A percentile compares a stretch with the other conserved stretches of the same genome.
These are phyloP conservation scores for Clarireedia hainanense DNA, from an alignment of 2,329 filamentous ascomycete genomes.

Conservation along the genomic window DNA sequence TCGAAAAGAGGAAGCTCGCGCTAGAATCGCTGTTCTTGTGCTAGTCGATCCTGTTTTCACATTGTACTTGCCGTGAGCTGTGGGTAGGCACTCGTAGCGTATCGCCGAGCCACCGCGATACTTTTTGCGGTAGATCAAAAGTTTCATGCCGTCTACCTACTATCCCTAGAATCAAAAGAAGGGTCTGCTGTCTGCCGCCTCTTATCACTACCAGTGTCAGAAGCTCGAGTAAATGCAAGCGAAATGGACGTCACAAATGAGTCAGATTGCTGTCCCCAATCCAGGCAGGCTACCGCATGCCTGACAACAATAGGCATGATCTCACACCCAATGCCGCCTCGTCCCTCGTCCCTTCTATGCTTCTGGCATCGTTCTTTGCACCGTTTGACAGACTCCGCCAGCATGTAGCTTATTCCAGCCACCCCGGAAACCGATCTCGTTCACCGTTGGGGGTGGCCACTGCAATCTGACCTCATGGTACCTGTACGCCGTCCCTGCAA, in stretches of 20 bases:
- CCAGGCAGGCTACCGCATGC: not conserved
- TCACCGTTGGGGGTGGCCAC: not conserved
- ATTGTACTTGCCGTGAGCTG: not conserved
- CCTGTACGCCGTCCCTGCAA: no score
- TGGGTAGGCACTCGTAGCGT: not conserved
- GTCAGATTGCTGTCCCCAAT: not conserved
- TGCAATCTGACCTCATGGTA: not conserved
- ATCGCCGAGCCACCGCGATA: not conserved
- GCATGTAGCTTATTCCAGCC: not conserved
- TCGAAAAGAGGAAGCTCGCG: not conserved
- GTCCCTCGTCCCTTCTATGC: not conserved
- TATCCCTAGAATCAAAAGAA: not conserved
- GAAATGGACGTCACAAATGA: not conserved
- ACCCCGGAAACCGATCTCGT: not conserved
- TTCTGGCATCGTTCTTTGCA: not conserved
- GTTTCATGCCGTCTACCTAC: not conserved
- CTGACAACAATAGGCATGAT: not conserved
- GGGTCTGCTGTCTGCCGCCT: not conserved
- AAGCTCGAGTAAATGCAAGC: not conserved
- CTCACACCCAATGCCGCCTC: not conserved
- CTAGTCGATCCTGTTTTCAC: not conserved
- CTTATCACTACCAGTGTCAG: not conserved
- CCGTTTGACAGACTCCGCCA: not conserved
- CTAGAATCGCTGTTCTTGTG: not conserved
- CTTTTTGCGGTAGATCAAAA: not conserved